Conservation (phyloP, 2,329 filamentous ascomycete species). For the Volutella citrinella region DNA sequence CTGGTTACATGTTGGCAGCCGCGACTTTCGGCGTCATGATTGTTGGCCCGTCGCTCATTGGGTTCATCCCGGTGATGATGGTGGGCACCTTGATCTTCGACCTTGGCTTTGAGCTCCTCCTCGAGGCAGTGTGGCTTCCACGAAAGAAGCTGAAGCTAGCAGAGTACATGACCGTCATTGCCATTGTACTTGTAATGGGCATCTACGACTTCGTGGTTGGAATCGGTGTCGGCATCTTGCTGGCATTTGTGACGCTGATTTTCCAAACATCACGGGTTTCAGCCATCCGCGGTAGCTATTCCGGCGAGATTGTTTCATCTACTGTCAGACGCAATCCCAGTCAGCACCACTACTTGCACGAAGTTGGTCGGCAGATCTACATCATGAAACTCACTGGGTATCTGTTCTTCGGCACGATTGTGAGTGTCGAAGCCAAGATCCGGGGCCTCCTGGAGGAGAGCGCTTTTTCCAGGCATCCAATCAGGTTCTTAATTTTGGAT, state of each 20-base stretch:
- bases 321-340: conserved; percentile 89
- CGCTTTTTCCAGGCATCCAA: conserved; percentile 71
- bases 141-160: conserved; percentile 82
- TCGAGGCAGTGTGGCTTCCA: conserved; percentile 85
- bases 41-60: conserved; percentile 82
- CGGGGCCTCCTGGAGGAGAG: conserved; percentile 79
- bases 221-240: conserved; percentile 84
- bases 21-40: conserved; percentile 81
- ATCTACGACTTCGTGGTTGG: conserved; percentile 95
- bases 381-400: conserved; percentile 91
- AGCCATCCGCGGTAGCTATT: conserved; percentile 86
- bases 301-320: conserved; percentile 83
- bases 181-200: conserved; percentile 93
- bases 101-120: conserved; percentile 85
- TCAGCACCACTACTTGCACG: conserved; percentile 80
- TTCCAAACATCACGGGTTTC: conserved; percentile 88
- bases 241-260: conserved; percentile 88
- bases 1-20: conserved; percentile 78
- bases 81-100: conserved; percentile 94
- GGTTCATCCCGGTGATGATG: conserved; percentile 94
- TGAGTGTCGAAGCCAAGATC: conserved; percentile 88
- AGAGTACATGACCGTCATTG: conserved; percentile 86
- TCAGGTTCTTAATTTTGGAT: conserved; percentile 87
- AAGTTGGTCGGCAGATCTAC: conserved; percentile 84
- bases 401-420: conserved; percentile 98